Evolutionary conservation across 1,284 basidiomycete genomes (phyloP).

Genomic region (Trametes pubescens): DNA sequence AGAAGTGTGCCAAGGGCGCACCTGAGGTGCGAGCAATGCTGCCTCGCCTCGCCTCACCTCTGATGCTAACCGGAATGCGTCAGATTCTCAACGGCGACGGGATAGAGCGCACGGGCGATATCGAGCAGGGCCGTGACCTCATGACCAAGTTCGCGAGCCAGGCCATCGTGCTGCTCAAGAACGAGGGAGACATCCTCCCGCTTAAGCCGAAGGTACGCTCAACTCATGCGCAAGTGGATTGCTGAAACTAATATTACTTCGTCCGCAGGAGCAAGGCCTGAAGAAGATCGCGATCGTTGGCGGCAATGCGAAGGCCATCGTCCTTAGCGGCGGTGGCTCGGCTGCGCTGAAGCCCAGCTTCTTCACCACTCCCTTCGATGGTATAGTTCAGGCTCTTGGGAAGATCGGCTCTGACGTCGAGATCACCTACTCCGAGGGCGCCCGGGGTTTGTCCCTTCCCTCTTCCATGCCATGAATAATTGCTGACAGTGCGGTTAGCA

Average conservation of each 20-base stretch:
- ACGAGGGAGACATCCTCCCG: slow-evolving; percentile 67
- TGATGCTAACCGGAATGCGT: neutral
- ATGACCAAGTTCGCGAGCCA: slow-evolving; percentile 70
- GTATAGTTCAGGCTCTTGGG: slow-evolving; percentile 61
- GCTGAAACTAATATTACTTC: neutral
- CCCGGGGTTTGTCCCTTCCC: slow-evolving; percentile 53
- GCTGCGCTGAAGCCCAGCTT: slow-evolving; percentile 79
- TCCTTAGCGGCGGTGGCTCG: slow-evolving; percentile 80
- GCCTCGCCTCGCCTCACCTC: neutral
- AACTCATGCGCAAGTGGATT: too few relatives aligned
- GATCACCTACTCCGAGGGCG: slow-evolving; percentile 70
- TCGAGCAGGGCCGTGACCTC: slow-evolving; percentile 64
- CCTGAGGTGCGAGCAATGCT: slow-evolving; percentile 58
- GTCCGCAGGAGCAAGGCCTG: slow-evolving; percentile 43
- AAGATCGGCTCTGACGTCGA: slow-evolving; percentile 53
- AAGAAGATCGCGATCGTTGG: slow-evolving; percentile 82
- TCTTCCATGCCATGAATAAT: neutral
- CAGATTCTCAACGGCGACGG: slow-evolving; percentile 75
- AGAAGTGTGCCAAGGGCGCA: slow-evolving; percentile 66
- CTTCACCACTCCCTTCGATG: slow-evolving; percentile 76
- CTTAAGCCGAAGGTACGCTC: slow-evolving; percentile 50
- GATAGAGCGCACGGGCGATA: slow-evolving; percentile 66
- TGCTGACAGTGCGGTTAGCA: slow-evolving; percentile 46
- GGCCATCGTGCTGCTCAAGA: slow-evolving; percentile 80
- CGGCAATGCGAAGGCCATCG: slow-evolving; percentile 73